These are phyloP conservation scores for Xylariaceae sp. DNA, from an alignment of 2,329 filamentous ascomycete species.

Conservation along the genomic window DNA sequence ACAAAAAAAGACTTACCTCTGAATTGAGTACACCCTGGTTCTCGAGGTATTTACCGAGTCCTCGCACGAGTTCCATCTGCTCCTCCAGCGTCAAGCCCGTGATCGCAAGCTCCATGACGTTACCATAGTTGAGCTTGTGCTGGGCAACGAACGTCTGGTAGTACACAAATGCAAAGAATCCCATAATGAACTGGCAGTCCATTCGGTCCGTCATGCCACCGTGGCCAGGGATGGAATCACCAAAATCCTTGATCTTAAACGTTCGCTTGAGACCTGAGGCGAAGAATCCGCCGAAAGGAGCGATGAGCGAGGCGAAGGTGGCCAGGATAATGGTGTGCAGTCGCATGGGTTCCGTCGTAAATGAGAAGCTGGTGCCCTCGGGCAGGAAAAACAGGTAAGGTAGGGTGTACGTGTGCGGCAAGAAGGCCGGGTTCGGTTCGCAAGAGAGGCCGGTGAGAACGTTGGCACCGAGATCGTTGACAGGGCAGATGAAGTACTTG, in stretches of 20 bases:
- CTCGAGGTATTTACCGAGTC: constrained; percentile 57
- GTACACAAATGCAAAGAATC: constrained; percentile 97
- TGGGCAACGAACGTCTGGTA: constrained; percentile 95
- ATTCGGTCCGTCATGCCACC: constrained; percentile 98
- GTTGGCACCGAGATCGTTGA: constrained; percentile 92
- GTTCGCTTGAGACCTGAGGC: constrained; percentile 95
- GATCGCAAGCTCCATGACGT: constrained; percentile 85
- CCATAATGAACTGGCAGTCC: constrained; percentile 99
- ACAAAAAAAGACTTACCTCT: constrained; percentile 32
- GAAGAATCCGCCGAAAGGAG: constrained; percentile 97
- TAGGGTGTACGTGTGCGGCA: constrained; percentile 50
- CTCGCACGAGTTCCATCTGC: constrained; percentile 74
- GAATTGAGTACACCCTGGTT: constrained; percentile 53
- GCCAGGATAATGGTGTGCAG: constrained; percentile 87
- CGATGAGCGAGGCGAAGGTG: constrained; percentile 92
- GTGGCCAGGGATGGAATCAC: constrained; percentile 94
- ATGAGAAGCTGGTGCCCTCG: constrained; percentile 44
- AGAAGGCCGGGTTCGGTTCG: constrained; percentile 85
- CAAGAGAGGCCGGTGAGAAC: constrained; percentile 87
- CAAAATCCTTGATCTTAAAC: constrained; percentile 99
- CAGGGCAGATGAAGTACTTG: constrained; percentile 97
- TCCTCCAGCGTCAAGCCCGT: constrained; percentile 82
- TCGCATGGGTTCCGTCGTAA: constrained; percentile 82
- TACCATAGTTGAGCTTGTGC: constrained; percentile 77
- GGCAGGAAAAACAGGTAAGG: constrained; percentile 55